These are phyloP conservation scores for Trichomonas gallinae DNA, from an alignment of 208 protist genomes.

Conservation along the genomic window DNA sequence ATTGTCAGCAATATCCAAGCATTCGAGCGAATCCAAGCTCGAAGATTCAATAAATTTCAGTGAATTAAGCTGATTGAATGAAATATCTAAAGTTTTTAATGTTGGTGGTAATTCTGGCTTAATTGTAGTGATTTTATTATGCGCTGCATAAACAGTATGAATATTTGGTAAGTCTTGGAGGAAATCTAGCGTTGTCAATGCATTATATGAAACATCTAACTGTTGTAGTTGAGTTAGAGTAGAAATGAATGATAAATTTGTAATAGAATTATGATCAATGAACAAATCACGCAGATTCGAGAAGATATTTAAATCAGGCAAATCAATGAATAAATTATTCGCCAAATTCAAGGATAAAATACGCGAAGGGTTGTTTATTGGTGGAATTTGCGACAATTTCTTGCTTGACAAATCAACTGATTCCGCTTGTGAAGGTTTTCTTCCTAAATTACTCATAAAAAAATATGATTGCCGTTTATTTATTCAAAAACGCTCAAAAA, in stretches of 20 bases:
- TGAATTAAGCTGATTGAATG: neutral
- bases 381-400: neutral
- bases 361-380: neutral
- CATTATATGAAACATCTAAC: neutral
- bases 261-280: neutral
- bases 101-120: neutral
- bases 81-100: neutral
- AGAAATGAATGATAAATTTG: neutral
- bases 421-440: neutral
- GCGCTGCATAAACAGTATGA: neutral
- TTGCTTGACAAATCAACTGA: neutral
- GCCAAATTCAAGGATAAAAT: neutral
- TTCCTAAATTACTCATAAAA: neutral
- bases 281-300: neutral
- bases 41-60: neutral
- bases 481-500: no score
- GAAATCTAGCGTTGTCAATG: neutral
- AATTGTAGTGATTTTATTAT: neutral
- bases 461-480: no score
- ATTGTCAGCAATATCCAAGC: neutral
- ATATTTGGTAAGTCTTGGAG: neutral
- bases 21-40: neutral
- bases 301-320: neutral
- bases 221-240: neutral
- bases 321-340: neutral